phyloP scores from a whole-genome alignment of 352 stramenopile genomes.

The Halophytophthora polymorphica region DNA sequence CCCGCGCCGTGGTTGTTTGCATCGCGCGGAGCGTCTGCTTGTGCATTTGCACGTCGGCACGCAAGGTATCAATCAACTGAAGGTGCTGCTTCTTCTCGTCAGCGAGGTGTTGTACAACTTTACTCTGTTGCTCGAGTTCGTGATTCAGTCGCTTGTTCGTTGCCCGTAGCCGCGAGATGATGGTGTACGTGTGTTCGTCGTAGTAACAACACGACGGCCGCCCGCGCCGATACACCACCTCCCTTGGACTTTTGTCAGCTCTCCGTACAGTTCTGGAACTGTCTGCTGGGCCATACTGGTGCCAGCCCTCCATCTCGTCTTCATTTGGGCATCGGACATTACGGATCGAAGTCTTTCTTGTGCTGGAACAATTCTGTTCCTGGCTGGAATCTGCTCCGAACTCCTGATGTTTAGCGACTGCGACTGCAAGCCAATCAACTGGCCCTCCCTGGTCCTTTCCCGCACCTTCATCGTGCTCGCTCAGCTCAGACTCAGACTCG shows the following conservation, averaged over 20 bases:
- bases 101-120: constrained; percentile 35
- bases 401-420: background rate
- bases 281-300: too few relatives aligned
- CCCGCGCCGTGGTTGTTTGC: constrained; percentile 7
- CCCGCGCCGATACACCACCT: constrained; percentile 8
- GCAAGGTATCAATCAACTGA: constrained; percentile 36
- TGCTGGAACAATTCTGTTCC: background rate
- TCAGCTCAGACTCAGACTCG: constrained; percentile 23
- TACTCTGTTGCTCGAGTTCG: constrained; percentile 52
- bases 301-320: too few relatives aligned
- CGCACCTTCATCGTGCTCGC: background rate
- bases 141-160: constrained; percentile 43
- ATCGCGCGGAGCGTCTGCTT: constrained; percentile 47
- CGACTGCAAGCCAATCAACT: background rate
- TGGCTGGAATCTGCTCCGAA: background rate
- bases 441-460: constrained; percentile 4
- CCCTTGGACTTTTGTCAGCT: constrained; percentile 1
- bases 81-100: constrained; percentile 56
- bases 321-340: too few relatives aligned
- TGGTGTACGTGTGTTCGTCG: constrained; percentile 52
- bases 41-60: constrained; percentile 38
- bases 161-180: constrained; percentile 43
- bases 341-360: too few relatives aligned
- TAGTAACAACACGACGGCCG: constrained; percentile 33
- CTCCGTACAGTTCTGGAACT: background rate